Percentiles rank a stretch among this genome's conserved stretches.
These are phyloP conservation scores for Mollisiaceae sp. DNA, from an alignment of 2,329 filamentous ascomycete genomes.

Conservation along the genomic window DNA sequence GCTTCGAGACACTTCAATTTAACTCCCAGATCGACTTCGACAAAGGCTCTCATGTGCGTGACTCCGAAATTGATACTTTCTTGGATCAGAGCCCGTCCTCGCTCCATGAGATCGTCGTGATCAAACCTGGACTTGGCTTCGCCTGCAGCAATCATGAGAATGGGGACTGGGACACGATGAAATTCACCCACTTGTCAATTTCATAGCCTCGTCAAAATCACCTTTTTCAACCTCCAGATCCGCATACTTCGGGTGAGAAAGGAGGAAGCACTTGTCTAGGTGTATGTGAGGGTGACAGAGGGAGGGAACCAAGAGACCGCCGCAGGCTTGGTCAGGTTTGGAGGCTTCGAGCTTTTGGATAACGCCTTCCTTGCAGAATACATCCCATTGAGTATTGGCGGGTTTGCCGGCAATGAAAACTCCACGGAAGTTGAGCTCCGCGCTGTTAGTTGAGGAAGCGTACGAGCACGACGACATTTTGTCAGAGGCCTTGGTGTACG, in stretches of 20 bases:
- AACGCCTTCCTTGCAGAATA: conserved; percentile 37
- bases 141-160: conserved; percentile 32
- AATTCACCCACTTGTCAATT: conserved; percentile 50
- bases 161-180: conserved; percentile 13
- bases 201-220: conserved; percentile 69
- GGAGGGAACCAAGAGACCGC: conserved; percentile 53
- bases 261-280: conserved; percentile 69
- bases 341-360: conserved; percentile 40
- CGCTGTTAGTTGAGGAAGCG: conserved; percentile 6
- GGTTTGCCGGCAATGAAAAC: conserved; percentile 43
- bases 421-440: conserved; percentile 29
- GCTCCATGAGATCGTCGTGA: conserved; percentile 63
- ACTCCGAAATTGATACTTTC: conserved; percentile 69
- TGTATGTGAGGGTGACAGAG: conserved; percentile 77
- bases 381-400: conserved; percentile 42
- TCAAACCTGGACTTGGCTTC: conserved; percentile 68
- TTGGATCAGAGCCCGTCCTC: conserved; percentile 68
- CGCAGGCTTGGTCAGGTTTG: conserved; percentile 12
- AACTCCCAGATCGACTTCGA: conserved; percentile 71
- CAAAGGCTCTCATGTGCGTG: conserved; percentile 72
- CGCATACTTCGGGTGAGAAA: conserved; percentile 62
- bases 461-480: conserved; percentile 11
- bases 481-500: not conserved
- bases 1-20: conserved; percentile 60
- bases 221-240: conserved; percentile 65